Base-by-base conservation (phyloP, 2,329 filamentous ascomycete species). In the Colletotrichum simmondsii region DNA sequence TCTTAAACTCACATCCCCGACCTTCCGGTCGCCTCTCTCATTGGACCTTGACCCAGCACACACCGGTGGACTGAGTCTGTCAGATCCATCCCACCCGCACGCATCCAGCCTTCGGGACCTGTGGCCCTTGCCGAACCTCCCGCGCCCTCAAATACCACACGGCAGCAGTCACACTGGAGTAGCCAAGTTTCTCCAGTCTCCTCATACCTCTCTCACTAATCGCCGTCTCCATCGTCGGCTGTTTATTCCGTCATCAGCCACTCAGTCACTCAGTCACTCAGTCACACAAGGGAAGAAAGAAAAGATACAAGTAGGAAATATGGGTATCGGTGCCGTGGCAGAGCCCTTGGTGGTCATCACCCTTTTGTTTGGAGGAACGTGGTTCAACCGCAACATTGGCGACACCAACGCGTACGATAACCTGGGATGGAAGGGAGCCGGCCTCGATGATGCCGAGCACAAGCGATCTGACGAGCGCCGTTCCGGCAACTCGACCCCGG, bases 341-440 rank as follows among this genome's bases (percentile, higher is more conserved):
- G 84, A 85, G 75, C 84, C 84, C 26, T 79, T 85, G 56, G 78
- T 85, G 37, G 84, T 85, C 63, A 80, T 85, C 66, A 81, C 81
- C 30, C 80, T 85, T 24, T 80, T 85, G 32, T 85, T 85, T 56
- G 84, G 84, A 69, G 84, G 84, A n/a, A 81, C 83, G 42, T 85
- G 79, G 77, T 81, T 85, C 77, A 85, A 85, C 77, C 81, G 84
- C 71, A 83, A 82, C 71, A 83, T 79, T 59, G 81, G 82, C 73
- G 83, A 82, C 75, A 77, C 75, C 75, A 65, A 72, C 37, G 69
- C 72, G 10, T 74, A 74, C 65, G 74, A 72, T 24, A 74, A 72
- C 54, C 68, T 72, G n/a, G 74, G 74, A 8, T 75, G 74, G 74
- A 61, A 53, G 35, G 71, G 62, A 6, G 26, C 61, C 56, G 68